phyloP scores from a whole-genome alignment of 2,329 filamentous ascomycete genomes.

The Xylaria sp. region DNA sequence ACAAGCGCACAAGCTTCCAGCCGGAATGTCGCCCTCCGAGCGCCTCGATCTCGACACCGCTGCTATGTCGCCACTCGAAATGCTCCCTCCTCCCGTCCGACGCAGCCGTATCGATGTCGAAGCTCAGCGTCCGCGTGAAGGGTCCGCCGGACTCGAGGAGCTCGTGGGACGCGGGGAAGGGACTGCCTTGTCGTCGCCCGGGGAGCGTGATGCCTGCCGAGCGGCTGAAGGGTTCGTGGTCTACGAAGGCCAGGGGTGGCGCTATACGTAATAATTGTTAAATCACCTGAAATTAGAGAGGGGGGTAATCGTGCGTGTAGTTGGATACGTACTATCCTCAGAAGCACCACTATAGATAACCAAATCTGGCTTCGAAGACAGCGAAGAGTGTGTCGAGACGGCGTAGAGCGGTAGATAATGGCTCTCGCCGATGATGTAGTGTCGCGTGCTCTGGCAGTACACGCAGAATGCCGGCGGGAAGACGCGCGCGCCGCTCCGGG shows the following conservation, averaged over 20 bases:
- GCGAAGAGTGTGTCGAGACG: slow-evolving; percentile 15
- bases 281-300: too few relatives aligned
- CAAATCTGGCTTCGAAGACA: slow-evolving; percentile 12
- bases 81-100: slow-evolving; percentile 46
- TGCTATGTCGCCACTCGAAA: slow-evolving; percentile 58
- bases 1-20: slow-evolving; percentile 56
- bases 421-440: slow-evolving; percentile 22
- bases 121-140: slow-evolving; percentile 41
- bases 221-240: slow-evolving; percentile 22
- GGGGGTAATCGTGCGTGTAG: not conserved
- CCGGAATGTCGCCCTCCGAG: slow-evolving; percentile 49
- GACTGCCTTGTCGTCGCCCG: slow-evolving; percentile 40
- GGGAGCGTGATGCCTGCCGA: slow-evolving; percentile 47
- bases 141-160: slow-evolving; percentile 24
- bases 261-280: not conserved
- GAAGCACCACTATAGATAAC: slow-evolving; percentile 11
- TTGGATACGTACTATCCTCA: slow-evolving; percentile 17
- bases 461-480: slow-evolving; percentile 32
- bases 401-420: slow-evolving; percentile 19
- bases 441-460: slow-evolving; percentile 1
- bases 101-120: slow-evolving; percentile 49
- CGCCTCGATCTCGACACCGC: slow-evolving; percentile 49
- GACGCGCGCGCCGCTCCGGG: not conserved
- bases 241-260: slow-evolving; percentile 20
- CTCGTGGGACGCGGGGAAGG: slow-evolving; percentile 6